Conservation (phyloP, 2,329 filamentous ascomycete species). For the Capronia coronata region DNA sequence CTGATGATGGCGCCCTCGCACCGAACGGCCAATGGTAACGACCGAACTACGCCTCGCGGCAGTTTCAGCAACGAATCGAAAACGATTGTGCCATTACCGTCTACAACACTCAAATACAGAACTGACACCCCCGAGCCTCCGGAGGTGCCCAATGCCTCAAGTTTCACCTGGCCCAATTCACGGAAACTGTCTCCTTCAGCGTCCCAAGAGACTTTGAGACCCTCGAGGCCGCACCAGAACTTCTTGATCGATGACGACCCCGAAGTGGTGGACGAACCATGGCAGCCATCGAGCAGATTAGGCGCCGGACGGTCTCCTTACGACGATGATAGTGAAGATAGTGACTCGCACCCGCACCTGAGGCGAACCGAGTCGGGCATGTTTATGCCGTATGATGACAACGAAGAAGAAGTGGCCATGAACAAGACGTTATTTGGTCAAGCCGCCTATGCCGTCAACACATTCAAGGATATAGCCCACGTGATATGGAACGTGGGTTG, state of each 20-base stretch:
- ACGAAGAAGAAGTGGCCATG: conserved; percentile 49
- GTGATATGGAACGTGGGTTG: conserved; percentile 63
- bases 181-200: conserved; percentile 60
- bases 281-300: conserved; percentile 35
- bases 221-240: conserved; percentile 59
- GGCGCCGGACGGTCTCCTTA: conserved; percentile 18
- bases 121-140: conserved; percentile 64
- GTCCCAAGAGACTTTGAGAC: conserved; percentile 74
- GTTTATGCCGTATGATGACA: conserved; percentile 80
- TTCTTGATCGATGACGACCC: conserved; percentile 60
- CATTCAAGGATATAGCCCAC: conserved; percentile 57
- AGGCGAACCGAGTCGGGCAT: conserved; percentile 77
- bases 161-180: conserved; percentile 40
- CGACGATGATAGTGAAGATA: conserved; percentile 47
- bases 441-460: conserved; percentile 71
- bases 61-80: conserved; percentile 62
- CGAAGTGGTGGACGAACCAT: conserved; percentile 43
- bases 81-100: conserved; percentile 80
- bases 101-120: conserved; percentile 79
- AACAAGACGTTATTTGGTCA: conserved; percentile 65
- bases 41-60: conserved; percentile 49
- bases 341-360: conserved; percentile 53
- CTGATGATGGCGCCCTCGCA: conserved; percentile 72
- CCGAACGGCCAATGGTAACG: conserved; percentile 45
- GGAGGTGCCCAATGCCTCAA: conserved; percentile 30